Evolutionary conservation across 768 basidiomycete genomes (phyloP).

Genomic region (Mycena crocata): DNA sequence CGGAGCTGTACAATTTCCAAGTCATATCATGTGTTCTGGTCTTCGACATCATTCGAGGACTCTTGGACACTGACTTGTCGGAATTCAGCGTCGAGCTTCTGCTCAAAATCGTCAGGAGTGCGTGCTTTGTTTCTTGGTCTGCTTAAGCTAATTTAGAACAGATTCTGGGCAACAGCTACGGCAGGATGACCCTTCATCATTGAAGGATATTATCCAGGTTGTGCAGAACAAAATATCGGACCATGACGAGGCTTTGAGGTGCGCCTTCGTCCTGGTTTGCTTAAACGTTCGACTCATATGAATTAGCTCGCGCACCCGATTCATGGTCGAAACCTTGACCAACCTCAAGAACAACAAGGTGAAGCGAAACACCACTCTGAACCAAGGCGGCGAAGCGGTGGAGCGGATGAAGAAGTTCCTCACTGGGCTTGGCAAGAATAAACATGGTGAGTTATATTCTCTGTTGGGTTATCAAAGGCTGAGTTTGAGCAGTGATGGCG

Average conservation of each 20-base stretch:
- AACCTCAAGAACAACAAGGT: conserved; percentile 94
- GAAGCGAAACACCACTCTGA: conserved; percentile 71
- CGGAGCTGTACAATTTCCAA: conserved; percentile 96
- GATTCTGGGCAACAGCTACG: conserved; percentile 94
- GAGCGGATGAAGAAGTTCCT: conserved; percentile 93
- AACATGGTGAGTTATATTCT: conserved; percentile 64
- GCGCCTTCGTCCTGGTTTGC: conserved; percentile 2
- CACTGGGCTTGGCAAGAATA: conserved; percentile 77
- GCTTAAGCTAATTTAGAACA: conserved; percentile 46
- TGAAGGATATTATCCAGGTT: conserved; percentile 90
- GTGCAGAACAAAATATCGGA: conserved; percentile 78
- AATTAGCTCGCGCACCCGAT: conserved; percentile 86
- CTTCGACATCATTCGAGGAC: conserved; percentile 87
- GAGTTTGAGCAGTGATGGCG: conserved; percentile 66
- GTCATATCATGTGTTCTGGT: conserved; percentile 90
- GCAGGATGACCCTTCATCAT: conserved; percentile 89
- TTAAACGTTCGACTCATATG: background rate
- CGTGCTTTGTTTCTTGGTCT: conserved; percentile 35
- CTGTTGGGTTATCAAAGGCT: background rate
- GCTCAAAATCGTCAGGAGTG: conserved; percentile 86
- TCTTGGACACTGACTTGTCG: conserved; percentile 71
- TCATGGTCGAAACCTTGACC: conserved; percentile 94
- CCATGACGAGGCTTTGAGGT: conserved; percentile 66
- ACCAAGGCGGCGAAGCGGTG: conserved; percentile 80
- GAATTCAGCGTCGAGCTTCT: conserved; percentile 91